A percentile compares a stretch with the other conserved stretches of the same genome.
Conservation (phyloP, 1,284 basidiomycete genomes). For the Inonotus hispidus region DNA sequence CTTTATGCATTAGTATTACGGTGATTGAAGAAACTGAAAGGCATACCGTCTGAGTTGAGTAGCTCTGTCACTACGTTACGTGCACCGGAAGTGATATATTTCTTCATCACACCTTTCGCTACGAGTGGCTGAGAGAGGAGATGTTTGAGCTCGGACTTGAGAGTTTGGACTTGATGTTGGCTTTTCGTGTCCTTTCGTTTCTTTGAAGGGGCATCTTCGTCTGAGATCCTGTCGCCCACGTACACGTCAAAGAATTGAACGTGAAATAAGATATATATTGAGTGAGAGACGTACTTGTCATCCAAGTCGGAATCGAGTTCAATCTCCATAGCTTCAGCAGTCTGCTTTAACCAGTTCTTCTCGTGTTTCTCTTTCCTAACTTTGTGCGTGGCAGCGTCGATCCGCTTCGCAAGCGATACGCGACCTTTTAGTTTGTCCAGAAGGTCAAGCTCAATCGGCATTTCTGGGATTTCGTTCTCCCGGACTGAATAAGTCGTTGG, state of each 20-base stretch:
- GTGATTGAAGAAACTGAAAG: background rate
- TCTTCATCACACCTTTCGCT: constrained; percentile 76
- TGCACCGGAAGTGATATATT: constrained; percentile 86
- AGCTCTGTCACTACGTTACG: constrained; percentile 77
- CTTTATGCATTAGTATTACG: too few relatives aligned
- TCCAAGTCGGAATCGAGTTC: constrained; percentile 79
- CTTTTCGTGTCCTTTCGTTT: constrained; percentile 44
- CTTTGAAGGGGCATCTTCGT: constrained; percentile 30
- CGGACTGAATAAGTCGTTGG: constrained; percentile 33
- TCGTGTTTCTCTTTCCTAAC: constrained; percentile 88
- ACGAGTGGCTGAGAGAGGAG: constrained; percentile 78
- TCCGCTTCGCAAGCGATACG: constrained; percentile 80
- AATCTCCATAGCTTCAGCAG: constrained; percentile 92
- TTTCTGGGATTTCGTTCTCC: constrained; percentile 68
- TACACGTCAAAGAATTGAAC: background rate
- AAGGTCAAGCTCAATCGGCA: constrained; percentile 78
- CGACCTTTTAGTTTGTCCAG: constrained; percentile 82
- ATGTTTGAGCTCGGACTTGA: constrained; percentile 72
- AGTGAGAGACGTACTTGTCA: constrained; percentile 19
- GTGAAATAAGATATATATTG: background rate
- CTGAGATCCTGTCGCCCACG: constrained; percentile 24
- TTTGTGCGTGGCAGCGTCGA: constrained; percentile 80
- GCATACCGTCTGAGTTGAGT: constrained; percentile 43
- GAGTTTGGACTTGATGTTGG: constrained; percentile 40
- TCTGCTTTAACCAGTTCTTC: constrained; percentile 84